Evolutionary conservation across 768 basidiomycete genomes (phyloP), one percentile per base, ranked within the genome.

Genomic region (Termitomyces sp.): DNA sequence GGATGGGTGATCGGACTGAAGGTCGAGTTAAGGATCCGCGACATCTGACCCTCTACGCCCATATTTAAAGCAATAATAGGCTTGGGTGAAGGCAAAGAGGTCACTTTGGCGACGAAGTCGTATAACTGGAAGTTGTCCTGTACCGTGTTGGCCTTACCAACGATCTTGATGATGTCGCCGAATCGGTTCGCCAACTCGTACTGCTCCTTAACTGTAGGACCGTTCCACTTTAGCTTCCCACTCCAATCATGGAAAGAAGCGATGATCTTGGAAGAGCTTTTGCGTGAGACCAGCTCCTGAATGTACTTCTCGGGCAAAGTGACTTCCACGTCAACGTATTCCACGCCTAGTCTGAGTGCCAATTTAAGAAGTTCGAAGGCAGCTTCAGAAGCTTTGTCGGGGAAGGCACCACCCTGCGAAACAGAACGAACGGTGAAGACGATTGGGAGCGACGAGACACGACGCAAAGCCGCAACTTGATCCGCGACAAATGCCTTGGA

Each of bases 191-290:
- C 92, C 32, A 83, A 66, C 28, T 81, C 80, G 71, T 91, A 92
- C 69, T 90, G 91, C 60, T 87, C 83, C 67, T 84, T 82, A 49
- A 90, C 85, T 28, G 79, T 71, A 6, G 82, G 73, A 18, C 89
- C 80, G 65, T 86, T 82, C 96, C 96, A 99, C 65, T 84, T 83
- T 78, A 96, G 80, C 13, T 79, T 78, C 3, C 96, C 96, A 48
- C 85, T 88, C 89, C 91, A 95, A 68, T 99, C 95, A 70, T 98
- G 96, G 88, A 90, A 97, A 7, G 95, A 97, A 0, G 94, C 91
- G 60, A 99, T 88, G 68, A 98, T 84, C 65, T 88, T 81, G 0
- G 94, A 90, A 44, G 75, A 68, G 0, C 92, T 87, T 71, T 94
- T 96, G 57, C 76, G 78, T 13, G 77, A 67, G 32, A 79, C 73